A percentile compares a stretch with the other conserved stretches of the same genome.
Conservation (phyloP, 768 basidiomycete genomes). For the Cyathus striatus region DNA sequence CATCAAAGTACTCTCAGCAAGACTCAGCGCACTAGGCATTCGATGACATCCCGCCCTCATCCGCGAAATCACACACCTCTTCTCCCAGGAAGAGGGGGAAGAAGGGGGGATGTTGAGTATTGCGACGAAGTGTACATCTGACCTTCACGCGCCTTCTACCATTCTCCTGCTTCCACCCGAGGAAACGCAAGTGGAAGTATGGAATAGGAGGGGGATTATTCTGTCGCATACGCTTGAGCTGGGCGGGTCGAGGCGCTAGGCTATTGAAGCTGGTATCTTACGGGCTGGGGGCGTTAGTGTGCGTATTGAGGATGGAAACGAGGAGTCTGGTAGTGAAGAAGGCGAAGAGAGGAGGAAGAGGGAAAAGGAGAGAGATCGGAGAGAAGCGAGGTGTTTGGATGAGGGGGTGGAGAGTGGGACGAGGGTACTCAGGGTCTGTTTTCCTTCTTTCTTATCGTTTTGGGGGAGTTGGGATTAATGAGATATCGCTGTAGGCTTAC, state of each 20-base stretch:
- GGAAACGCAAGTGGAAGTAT: conserved; percentile 17
- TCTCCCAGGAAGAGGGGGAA: conserved; percentile 35
- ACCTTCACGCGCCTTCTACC: conserved; percentile 7
- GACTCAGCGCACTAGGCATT: conserved; percentile 73
- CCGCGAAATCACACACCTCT: conserved; percentile 83
- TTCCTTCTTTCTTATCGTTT: neutral
- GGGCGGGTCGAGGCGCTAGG: conserved; percentile 37
- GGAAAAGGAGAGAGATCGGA: neutral
- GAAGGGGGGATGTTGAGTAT: conserved; percentile 26
- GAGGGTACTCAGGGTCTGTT: conserved; percentile 64
- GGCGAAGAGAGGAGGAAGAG: conserved; percentile 1
- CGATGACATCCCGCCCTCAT: conserved; percentile 76
- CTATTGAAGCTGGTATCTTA: conserved; percentile 52
- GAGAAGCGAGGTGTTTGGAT: conserved; percentile 15
- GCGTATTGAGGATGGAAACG: conserved; percentile 19
- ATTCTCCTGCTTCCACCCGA: conserved; percentile 2
- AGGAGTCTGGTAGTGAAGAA: conserved; percentile 9
- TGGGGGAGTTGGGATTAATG: neutral
- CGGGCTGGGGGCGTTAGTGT: conserved; percentile 43
- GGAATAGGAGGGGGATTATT: conserved; percentile 56
- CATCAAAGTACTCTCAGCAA: conserved; percentile 66
- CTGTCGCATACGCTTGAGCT: conserved; percentile 59
- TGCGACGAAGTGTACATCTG: conserved; percentile 21
- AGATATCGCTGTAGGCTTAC: conserved; percentile 44
- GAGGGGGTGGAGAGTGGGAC: conserved; percentile 45